Percentiles rank a stretch among this genome's conserved stretches.
Conservation (phyloP, 2,329 filamentous ascomycete species). For the Coleophoma cylindrospora region DNA sequence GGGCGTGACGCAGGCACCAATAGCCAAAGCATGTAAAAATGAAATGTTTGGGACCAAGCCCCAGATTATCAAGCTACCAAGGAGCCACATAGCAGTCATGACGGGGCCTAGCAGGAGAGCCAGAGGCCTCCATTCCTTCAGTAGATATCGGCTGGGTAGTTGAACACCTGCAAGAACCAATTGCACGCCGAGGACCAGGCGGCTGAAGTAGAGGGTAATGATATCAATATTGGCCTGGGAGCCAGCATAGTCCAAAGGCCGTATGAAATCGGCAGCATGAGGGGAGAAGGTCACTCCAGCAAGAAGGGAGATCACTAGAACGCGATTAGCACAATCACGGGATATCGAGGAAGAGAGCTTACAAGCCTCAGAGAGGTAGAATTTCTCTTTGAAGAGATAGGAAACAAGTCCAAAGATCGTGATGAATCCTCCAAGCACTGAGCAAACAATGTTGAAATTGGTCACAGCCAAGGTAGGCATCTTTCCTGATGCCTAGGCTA, state of each 20-base stretch:
- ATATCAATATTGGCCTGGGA: constrained; percentile 55
- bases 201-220: constrained; percentile 78
- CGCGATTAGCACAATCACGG: neutral
- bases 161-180: constrained; percentile 85
- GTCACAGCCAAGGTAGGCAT: constrained; percentile 44
- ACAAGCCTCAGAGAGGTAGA: constrained; percentile 88
- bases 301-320: constrained; percentile 73
- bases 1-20: constrained; percentile 85
- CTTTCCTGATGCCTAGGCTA: neutral
- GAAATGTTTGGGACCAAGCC: constrained; percentile 64
- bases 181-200: constrained; percentile 85
- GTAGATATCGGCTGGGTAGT: constrained; percentile 76
- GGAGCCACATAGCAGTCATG: constrained; percentile 84
- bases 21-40: constrained; percentile 73
- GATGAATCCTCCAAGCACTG: constrained; percentile 79
- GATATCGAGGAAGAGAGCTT: constrained; percentile 12
- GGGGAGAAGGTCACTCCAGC: constrained; percentile 77
- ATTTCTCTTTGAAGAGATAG: constrained; percentile 82
- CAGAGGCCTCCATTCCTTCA: constrained; percentile 73
- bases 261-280: constrained; percentile 69
- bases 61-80: constrained; percentile 76
- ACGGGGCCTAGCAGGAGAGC: constrained; percentile 72
- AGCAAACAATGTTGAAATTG: constrained; percentile 49
- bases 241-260: constrained; percentile 69
- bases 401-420: constrained; percentile 88